Evolutionary conservation across 2,329 filamentous ascomycete species (phyloP).

Genomic region (Ceratocystis albifundus): DNA sequence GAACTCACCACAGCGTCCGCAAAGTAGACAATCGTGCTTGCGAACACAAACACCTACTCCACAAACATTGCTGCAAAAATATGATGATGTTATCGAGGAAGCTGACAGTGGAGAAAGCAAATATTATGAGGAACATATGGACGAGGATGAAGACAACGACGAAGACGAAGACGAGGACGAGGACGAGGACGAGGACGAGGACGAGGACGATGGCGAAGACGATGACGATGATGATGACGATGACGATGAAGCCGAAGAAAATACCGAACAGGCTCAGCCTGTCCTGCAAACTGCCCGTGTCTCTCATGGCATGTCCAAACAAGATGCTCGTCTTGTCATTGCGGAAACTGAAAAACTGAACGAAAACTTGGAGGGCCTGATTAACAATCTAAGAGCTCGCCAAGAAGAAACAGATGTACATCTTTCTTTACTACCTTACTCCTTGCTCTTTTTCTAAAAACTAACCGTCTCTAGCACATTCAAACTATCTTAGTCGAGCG

Average conservation of each 20-base stretch:
- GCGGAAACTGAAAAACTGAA: slow-evolving; percentile 35
- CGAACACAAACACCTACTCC: slow-evolving; percentile 17
- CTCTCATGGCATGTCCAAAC: slow-evolving; percentile 23
- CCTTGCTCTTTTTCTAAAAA: slow-evolving; percentile 19
- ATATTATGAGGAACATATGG: not conserved
- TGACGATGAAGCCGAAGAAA: not conserved
- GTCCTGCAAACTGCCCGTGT: not conserved
- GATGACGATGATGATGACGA: slow-evolving; percentile 5
- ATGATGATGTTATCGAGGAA: slow-evolving; percentile 2
- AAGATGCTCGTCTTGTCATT: slow-evolving; percentile 27
- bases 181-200: not conserved
- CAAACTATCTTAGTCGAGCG: slow-evolving; percentile 48
- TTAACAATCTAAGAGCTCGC: slow-evolving; percentile 41
- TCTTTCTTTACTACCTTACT: slow-evolving; percentile 2
- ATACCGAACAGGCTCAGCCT: not conserved
- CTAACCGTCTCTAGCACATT: slow-evolving; percentile 41
- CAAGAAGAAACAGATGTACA: slow-evolving; percentile 48
- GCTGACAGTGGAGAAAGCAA: slow-evolving; percentile 7
- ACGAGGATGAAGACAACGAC: slow-evolving; percentile 5
- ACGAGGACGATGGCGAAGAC: slow-evolving; percentile 8
- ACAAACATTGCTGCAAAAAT: not conserved
- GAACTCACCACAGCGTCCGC: slow-evolving; percentile 3
- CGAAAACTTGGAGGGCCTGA: slow-evolving; percentile 39
- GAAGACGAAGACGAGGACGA: slow-evolving; percentile 2
- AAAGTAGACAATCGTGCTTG: not conserved